Evolutionary conservation across 2,329 filamentous ascomycete species (phyloP).

Genomic region (Ceratocystis cubensis): DNA sequence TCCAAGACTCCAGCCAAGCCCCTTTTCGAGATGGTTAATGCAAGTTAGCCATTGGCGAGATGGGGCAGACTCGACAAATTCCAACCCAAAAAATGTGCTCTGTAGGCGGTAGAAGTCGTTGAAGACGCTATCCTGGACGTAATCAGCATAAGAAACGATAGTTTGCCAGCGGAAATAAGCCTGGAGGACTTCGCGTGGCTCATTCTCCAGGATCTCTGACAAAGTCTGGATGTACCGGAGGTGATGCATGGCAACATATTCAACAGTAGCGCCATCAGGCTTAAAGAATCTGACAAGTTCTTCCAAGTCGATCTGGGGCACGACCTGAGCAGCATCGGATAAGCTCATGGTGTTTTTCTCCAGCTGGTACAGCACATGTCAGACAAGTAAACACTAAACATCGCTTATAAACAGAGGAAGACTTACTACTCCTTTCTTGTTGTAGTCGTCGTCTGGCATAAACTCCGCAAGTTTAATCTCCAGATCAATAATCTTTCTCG

Average conservation of each 20-base stretch:
- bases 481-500: constrained; percentile 38
- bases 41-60: constrained; percentile 57
- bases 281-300: constrained; percentile 39
- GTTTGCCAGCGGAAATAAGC: constrained; percentile 53
- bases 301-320: constrained; percentile 44
- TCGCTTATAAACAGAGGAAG: not conserved
- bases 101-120: constrained; percentile 47
- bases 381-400: not conserved
- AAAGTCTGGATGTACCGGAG: constrained; percentile 49
- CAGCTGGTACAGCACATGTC: not conserved
- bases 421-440: constrained; percentile 45
- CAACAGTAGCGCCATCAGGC: constrained; percentile 24
- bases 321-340: constrained; percentile 40
- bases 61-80: constrained; percentile 41
- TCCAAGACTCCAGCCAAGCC: constrained; percentile 55
- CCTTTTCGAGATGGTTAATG: constrained; percentile 43
- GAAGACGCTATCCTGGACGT: constrained; percentile 47
- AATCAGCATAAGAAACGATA: constrained; percentile 39
- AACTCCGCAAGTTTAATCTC: constrained; percentile 49
- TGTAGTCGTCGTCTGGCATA: constrained; percentile 45
- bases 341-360: constrained; percentile 43
- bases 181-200: constrained; percentile 43
- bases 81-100: constrained; percentile 49
- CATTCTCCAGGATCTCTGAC: constrained; percentile 41
- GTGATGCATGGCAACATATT: constrained; percentile 46